phyloP scores from a whole-genome alignment of 768 basidiomycete genomes.

The Fomitopsis pulvina region DNA sequence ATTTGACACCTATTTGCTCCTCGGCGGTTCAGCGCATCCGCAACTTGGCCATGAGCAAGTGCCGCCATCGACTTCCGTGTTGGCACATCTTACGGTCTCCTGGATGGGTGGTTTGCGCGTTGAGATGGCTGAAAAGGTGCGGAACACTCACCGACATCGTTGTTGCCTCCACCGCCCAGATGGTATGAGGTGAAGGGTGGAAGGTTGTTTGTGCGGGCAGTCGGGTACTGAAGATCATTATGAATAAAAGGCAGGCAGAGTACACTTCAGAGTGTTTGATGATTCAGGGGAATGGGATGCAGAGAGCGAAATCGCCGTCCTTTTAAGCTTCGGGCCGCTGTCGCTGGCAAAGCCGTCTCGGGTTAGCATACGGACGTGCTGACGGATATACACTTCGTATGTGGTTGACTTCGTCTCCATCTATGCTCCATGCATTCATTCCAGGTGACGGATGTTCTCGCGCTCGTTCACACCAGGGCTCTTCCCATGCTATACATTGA shows the following conservation, averaged over 20 bases:
- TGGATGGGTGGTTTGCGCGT: neutral
- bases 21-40: slow-evolving; percentile 28
- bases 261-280: no score
- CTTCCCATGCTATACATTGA: neutral
- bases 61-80: slow-evolving; percentile 7
- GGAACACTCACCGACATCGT: slow-evolving; percentile 1
- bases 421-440: neutral
- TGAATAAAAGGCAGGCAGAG: no score
- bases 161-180: neutral
- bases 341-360: neutral
- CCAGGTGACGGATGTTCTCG: neutral
- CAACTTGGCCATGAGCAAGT: slow-evolving; percentile 28
- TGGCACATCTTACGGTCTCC: slow-evolving; percentile 14
- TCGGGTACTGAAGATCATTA: slow-evolving; percentile 1
- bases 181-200: neutral
- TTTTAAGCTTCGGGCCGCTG: neutral
- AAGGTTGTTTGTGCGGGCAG: slow-evolving; percentile 3
- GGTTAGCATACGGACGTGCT: neutral
- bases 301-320: no score
- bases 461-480: neutral
- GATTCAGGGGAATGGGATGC: no score
- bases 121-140: neutral
- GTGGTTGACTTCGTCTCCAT: neutral
- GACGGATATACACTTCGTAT: neutral
- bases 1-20: slow-evolving; percentile 18